A percentile compares a stretch with the other conserved stretches of the same genome.
phyloP scores from a whole-genome alignment of 179 eudicot genomes.

The Silene noctiflora region DNA sequence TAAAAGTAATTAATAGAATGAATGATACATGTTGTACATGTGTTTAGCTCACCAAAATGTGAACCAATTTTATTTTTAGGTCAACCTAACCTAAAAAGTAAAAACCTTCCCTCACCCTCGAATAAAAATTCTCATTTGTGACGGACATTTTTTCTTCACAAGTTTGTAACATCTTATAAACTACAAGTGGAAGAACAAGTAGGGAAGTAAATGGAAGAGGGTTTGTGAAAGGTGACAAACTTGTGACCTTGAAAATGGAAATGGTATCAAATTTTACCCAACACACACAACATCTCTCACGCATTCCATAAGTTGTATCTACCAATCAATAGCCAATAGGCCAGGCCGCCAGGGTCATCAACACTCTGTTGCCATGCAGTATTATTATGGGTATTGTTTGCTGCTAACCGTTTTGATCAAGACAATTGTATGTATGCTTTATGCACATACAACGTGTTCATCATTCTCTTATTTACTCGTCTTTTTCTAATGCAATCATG shows the following conservation, averaged over 20 bases:
- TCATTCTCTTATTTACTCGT: not conserved
- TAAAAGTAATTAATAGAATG: no score
- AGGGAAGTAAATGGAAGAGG: no score
- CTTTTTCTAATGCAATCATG: no score
- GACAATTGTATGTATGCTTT: not conserved
- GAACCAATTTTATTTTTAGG: not conserved
- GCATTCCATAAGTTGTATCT: not conserved
- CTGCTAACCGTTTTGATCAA: not conserved
- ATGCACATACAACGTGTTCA: conserved; percentile 5
- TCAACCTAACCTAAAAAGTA: not conserved
- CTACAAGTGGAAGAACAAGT: no score
- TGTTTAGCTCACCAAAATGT: not conserved
- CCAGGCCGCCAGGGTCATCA: no score
- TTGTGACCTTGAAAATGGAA: no score
- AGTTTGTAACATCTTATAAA: no score
- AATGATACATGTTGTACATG: not conserved
- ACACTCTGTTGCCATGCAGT: not conserved
- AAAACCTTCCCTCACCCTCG: no score
- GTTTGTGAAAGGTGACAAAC: no score
- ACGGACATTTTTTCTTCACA: no score
- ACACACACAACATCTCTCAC: not conserved
- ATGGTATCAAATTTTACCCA: not conserved
- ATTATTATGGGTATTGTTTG: not conserved
- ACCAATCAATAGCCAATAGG: not conserved
- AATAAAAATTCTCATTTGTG: no score